Conservation (phyloP, 139 green algal species). For the Edaphochlamys debaryana region DNA sequence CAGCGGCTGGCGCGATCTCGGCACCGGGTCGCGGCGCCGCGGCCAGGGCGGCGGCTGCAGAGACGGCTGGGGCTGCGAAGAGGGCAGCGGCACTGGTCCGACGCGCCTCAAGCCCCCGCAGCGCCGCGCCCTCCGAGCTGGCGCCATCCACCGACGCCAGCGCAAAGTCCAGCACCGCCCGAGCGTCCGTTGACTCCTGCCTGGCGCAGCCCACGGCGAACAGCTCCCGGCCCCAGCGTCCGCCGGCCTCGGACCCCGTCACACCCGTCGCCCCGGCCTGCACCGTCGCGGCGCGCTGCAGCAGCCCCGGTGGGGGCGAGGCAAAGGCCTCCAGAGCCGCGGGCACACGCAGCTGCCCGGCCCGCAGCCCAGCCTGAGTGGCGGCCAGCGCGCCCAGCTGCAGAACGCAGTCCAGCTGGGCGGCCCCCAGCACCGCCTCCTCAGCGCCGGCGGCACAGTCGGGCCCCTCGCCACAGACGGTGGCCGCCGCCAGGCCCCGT, state of each 20-base stretch:
- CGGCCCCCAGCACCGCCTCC: not conserved
- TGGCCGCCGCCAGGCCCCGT: too few relatives aligned
- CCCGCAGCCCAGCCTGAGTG: not conserved
- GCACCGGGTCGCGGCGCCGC: not conserved
- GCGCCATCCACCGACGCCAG: too few relatives aligned
- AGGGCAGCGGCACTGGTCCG: not conserved
- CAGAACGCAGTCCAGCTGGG: constrained; percentile 48
- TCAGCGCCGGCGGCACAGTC: not conserved
- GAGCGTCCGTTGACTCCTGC: not conserved
- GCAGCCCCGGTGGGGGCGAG: not conserved
- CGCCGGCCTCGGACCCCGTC: not conserved
- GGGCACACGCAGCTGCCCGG: constrained; percentile 29
- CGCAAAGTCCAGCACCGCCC: not conserved
- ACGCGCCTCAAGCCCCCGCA: constrained; percentile 7
- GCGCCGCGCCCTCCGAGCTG: too few relatives aligned
- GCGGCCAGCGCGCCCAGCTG: constrained; percentile 47
- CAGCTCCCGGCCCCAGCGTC: not conserved
- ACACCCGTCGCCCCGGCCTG: not conserved
- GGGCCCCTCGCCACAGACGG: too few relatives aligned
- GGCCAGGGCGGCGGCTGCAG: not conserved
- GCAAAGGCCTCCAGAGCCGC: constrained; percentile 21
- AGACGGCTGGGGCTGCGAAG: not conserved
- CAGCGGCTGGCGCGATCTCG: not conserved
- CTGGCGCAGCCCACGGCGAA: not conserved
- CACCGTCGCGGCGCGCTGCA: not conserved